Evolutionary conservation across 768 basidiomycete species (phyloP).

Genomic region (Boletus insuetus): DNA sequence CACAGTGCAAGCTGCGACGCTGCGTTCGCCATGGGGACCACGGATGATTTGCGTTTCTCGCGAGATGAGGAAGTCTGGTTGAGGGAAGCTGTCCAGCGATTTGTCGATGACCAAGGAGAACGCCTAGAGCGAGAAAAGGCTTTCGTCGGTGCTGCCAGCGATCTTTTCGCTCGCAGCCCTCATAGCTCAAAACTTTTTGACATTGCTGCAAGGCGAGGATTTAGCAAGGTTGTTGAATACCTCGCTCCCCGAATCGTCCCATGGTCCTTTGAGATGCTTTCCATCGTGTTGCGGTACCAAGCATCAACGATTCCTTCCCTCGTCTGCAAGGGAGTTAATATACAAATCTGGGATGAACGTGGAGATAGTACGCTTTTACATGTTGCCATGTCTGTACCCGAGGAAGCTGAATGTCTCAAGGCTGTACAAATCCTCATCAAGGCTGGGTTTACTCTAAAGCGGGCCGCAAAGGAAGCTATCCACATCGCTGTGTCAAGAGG

Average conservation of each 20-base stretch:
- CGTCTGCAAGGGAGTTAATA: not conserved
- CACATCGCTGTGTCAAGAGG: not conserved
- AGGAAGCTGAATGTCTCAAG: not conserved
- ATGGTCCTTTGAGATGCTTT: not conserved
- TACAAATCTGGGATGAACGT: not conserved
- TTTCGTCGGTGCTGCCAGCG: not conserved
- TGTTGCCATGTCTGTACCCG: not conserved
- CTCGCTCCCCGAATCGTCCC: not conserved
- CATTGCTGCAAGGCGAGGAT: not conserved
- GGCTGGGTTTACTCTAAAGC: not conserved
- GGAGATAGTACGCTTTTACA: not conserved
- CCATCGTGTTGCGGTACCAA: not conserved
- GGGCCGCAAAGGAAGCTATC: not conserved
- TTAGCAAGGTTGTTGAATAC: not conserved
- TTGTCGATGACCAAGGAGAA: not conserved
- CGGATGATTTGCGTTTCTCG: not conserved
- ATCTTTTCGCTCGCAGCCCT: not conserved
- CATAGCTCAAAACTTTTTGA: not conserved
- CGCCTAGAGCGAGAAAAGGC: not conserved
- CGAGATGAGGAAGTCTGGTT: not conserved
- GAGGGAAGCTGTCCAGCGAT: not conserved
- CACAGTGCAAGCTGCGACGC: not conserved
- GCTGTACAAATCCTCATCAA: not conserved
- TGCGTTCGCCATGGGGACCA: not conserved
- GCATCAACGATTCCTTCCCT: not conserved